Base-by-base conservation (phyloP, 1,284 basidiomycete species). In the Vanrija humicola region DNA sequence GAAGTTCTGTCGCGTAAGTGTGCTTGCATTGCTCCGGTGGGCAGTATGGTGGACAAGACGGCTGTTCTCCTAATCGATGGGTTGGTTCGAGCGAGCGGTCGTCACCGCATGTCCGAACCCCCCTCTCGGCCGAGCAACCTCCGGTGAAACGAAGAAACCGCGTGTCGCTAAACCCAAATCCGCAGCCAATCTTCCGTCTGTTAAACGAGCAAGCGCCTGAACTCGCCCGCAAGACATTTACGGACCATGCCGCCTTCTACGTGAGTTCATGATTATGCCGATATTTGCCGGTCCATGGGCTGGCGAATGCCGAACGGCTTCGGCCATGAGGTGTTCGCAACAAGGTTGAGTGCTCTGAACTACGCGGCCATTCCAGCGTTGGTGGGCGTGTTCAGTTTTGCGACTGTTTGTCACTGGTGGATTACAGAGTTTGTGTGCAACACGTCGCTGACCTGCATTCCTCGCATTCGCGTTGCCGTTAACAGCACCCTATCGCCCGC, bases 211-310 rank as follows among this genome's bases (percentile, higher is more conserved):
- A 80, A 46, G 70, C 72, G 26, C 77, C 77, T 2, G 76, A 77
- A 18, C 61, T 80, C 38, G 80, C 80, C 8, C 70, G 68, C 47
- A 74, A 77, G 67, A 80, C 79, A 5, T 81, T 81, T 67, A 53
- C 64, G 50, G 73, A 73, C 44, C 77, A 80, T 64, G 72, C 69
- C 28, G 64, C 59, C n/a, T 81, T 81, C 68, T 81, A 77, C 62
- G 72, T 74, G 62, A 68, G 72, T 66, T 5, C 43, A 16, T 16
- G 16, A 16, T 14, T 46, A 38, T 45, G 14, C 39, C 16, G 15
- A 9, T 28, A 7, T 3, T 7, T 43, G 40, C 15, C 9, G 40
- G 3, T 4, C 2, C 14, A 19, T n/a, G 40, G 28, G 10, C 28
- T 12, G 14, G 34, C 34, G 34, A 34, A 34, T 34, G 34, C 34